Evolutionary conservation across 2,329 filamentous ascomycete species (phyloP).

Genomic region (Diaporthe eres): DNA sequence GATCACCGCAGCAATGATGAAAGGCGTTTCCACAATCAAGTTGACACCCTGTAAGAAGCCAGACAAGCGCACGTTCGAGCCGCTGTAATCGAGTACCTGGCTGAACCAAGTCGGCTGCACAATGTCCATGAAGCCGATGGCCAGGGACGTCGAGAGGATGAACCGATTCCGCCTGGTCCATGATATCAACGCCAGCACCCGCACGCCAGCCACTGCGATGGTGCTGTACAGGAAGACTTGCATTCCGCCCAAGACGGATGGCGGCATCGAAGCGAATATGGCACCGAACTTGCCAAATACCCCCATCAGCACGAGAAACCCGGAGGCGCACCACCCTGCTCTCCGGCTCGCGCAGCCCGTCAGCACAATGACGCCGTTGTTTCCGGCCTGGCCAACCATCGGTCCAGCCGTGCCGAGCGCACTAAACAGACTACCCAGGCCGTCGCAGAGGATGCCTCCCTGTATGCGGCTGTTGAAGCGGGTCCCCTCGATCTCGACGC

Average conservation of each 20-base stretch:
- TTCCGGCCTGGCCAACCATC: constrained; percentile 78
- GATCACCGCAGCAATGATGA: constrained; percentile 58
- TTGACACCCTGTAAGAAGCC: constrained; percentile 58
- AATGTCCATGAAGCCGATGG: constrained; percentile 68
- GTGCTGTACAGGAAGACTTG: constrained; percentile 77
- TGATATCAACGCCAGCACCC: constrained; percentile 73
- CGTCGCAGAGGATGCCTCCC: constrained; percentile 76
- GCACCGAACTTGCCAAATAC: constrained; percentile 80
- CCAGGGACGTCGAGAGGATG: constrained; percentile 71
- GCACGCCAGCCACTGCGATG: constrained; percentile 75
- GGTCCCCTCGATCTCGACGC: constrained; percentile 71
- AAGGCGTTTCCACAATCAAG: constrained; percentile 56
- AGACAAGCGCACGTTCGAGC: constrained; percentile 52
- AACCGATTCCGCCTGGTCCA: constrained; percentile 78
- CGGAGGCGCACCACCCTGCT: constrained; percentile 76
- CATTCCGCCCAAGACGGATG: constrained; percentile 62
- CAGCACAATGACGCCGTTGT: constrained; percentile 78
- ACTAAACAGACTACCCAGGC: constrained; percentile 74
- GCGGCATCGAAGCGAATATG: constrained; percentile 75
- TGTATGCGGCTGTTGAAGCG: constrained; percentile 79
- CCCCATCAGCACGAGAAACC: constrained; percentile 78
- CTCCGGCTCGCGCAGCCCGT: constrained; percentile 78
- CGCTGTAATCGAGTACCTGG: constrained; percentile 54
- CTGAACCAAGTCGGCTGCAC: constrained; percentile 56
- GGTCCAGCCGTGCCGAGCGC: constrained; percentile 77